A percentile compares a stretch with the other conserved stretches of the same genome.
Evolutionary conservation across 139 green algal genomes (phyloP).

Genomic region (Asterochloris erici): DNA sequence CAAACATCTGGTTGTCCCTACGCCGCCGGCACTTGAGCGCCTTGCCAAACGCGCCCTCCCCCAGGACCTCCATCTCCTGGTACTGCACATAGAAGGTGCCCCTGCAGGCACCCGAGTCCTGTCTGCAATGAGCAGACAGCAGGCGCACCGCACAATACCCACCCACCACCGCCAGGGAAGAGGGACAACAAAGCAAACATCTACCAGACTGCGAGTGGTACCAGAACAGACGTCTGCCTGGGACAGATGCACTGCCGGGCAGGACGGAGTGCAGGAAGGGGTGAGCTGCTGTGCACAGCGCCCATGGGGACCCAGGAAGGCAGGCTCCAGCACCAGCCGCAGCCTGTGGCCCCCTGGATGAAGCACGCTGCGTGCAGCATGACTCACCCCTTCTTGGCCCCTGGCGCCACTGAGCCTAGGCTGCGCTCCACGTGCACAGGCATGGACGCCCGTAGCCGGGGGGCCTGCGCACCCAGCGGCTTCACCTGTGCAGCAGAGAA

Average conservation of each 20-base stretch:
- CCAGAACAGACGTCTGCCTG: no score
- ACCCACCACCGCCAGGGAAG: neutral
- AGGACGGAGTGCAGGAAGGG: no score
- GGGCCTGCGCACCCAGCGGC: neutral
- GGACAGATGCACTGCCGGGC: no score
- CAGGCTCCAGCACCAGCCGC: neutral
- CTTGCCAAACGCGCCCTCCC: slow-evolving; percentile 48
- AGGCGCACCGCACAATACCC: neutral
- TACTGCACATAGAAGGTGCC: slow-evolving; percentile 29
- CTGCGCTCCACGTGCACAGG: no score
- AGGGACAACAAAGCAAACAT: no score
- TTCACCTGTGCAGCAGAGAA: slow-evolving; percentile 7
- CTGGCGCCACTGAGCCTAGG: neutral
- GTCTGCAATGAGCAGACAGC: neutral
- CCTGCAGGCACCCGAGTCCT: neutral
- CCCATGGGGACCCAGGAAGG: no score
- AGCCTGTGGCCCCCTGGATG: neutral
- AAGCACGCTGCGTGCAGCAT: neutral
- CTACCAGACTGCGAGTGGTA: no score
- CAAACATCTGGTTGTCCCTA: slow-evolving; percentile 26
- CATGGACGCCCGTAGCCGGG: no score
- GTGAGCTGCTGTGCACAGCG: no score
- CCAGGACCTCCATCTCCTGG: slow-evolving; percentile 43
- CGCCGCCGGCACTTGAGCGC: slow-evolving; percentile 29
- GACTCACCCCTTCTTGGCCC: slow-evolving; percentile 18